Base-by-base conservation (phyloP, 2,329 filamentous ascomycete species). In the Nigrospora osmanthi region DNA sequence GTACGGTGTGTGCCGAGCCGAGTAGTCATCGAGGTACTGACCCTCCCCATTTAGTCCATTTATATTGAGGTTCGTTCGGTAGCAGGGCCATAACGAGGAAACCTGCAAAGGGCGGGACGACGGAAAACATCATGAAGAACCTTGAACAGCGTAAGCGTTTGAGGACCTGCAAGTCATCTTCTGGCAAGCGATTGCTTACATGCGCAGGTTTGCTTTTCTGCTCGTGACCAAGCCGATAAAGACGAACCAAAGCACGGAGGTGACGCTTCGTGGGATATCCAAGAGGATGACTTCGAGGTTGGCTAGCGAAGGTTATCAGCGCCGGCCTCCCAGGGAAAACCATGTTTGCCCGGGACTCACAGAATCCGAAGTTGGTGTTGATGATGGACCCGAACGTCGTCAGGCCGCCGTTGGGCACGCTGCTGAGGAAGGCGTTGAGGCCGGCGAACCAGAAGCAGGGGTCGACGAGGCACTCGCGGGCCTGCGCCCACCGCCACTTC, bases 381-480 rank as follows among this genome's bases (percentile, higher is more conserved):
- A 67, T 58, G 17, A 67, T 65, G 9, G 54, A 52, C 9, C 55
- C 52, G 45, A 64, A 65, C 1, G 62, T 60, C 1, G 62, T 64
- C 14, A 65, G 52, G 3, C 61, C 61, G 11, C 62, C 64, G 15
- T 67, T 67, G 1, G 64, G 63, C 0, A 67, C 57, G 2, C 59
- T 64, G 31, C 51, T 54, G 2, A 67, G 47, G 42, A 67, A 65
- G 0, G 64, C 62, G 37, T 67, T 67, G 40, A 58, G 23, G 5
- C 63, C 63, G 0, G 59, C 59, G 19, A 67, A 64, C 59, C 58
- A 67, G 44, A 67, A 66, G 32, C 57, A 59, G 6, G 63, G 64
- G 36, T 66, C 64, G 6, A 52, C 11, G 2, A 66, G 42, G 43
- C 63, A 66, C 46, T 67, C 64, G 3, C 53, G 46, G 15, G 54